These are phyloP conservation scores for Amaranthus palmeri DNA, from an alignment of 148 eudicot species.

Conservation along the genomic window DNA sequence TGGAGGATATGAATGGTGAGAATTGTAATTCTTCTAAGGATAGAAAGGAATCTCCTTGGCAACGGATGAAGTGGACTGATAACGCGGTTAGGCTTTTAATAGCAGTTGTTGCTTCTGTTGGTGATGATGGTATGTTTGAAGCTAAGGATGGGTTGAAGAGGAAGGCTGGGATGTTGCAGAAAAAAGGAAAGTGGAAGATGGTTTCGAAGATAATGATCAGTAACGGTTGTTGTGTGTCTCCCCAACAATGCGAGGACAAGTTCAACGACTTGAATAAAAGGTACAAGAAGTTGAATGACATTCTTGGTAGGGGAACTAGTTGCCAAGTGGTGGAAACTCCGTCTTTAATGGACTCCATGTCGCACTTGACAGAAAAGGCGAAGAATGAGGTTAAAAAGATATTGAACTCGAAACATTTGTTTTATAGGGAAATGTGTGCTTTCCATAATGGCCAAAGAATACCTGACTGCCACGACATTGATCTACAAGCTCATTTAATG, in stretches of 20 bases:
- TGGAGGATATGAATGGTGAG: slow-evolving; percentile 37
- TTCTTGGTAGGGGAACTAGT: slow-evolving; percentile 58
- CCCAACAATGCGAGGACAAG: slow-evolving; percentile 81
- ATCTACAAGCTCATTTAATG: slow-evolving; percentile 35
- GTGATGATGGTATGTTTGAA: slow-evolving; percentile 50
- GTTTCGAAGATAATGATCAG: slow-evolving; percentile 54
- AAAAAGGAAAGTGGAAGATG: slow-evolving; percentile 76
- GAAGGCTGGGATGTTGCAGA: slow-evolving; percentile 46
- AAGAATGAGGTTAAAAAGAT: slow-evolving; percentile 64
- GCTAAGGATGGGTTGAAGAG: slow-evolving; percentile 37
- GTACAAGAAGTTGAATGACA: slow-evolving; percentile 65
- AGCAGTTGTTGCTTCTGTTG: slow-evolving; percentile 52
- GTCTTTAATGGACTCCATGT: slow-evolving; percentile 52
- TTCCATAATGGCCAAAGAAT: slow-evolving; percentile 57
- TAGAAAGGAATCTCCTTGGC: slow-evolving; percentile 53
- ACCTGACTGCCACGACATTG: slow-evolving; percentile 46
- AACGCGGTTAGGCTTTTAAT: slow-evolving; percentile 51
- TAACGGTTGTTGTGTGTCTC: slow-evolving; percentile 52
- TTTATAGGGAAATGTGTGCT: slow-evolving; percentile 74
- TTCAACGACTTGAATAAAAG: slow-evolving; percentile 75
- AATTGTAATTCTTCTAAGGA: slow-evolving; percentile 19
- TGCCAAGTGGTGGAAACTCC: slow-evolving; percentile 69
- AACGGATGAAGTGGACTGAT: slow-evolving; percentile 79
- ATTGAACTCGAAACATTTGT: slow-evolving; percentile 65
- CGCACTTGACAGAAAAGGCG: slow-evolving; percentile 41